These are phyloP conservation scores for Cadophora luteo-olivacea DNA, from an alignment of 2,329 filamentous ascomycete species.

Conservation along the genomic window DNA sequence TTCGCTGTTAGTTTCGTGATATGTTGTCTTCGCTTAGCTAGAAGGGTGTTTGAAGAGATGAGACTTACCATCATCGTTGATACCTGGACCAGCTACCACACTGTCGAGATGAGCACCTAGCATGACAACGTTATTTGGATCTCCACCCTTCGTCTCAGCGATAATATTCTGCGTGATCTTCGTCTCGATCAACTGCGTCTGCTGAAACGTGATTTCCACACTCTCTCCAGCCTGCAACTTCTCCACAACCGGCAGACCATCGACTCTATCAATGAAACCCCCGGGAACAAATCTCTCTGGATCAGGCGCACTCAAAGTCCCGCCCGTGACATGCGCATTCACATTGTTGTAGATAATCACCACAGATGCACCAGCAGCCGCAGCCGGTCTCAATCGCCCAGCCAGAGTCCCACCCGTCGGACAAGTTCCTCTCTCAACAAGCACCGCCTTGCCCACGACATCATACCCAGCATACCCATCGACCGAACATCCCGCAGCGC, in stretches of 20 bases:
- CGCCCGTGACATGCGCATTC: constrained; percentile 26
- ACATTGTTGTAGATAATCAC: constrained; percentile 51
- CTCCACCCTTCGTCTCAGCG: constrained; percentile 63
- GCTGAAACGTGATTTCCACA: constrained; percentile 25
- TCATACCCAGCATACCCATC: constrained; percentile 28
- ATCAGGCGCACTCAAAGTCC: constrained; percentile 29
- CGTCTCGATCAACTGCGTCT: constrained; percentile 29
- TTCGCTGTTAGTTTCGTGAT: background rate
- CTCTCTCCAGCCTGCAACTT: constrained; percentile 22
- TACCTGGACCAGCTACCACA: constrained; percentile 65
- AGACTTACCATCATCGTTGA: constrained; percentile 65
- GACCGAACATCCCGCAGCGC: constrained; percentile 17
- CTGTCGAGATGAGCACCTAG: constrained; percentile 68
- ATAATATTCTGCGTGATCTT: constrained; percentile 32
- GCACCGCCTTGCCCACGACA: constrained; percentile 54
- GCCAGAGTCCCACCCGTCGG: constrained; percentile 60
- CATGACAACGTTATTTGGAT: constrained; percentile 62
- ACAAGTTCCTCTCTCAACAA: constrained; percentile 61
- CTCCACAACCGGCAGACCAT: constrained; percentile 26
- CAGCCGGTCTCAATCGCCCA: constrained; percentile 50
- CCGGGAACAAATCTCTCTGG: constrained; percentile 26
- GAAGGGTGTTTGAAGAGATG: too few species aligned
- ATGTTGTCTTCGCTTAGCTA: background rate
- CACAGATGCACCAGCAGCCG: constrained; percentile 58
- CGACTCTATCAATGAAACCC: constrained; percentile 29